These are phyloP conservation scores for Rhododendron ferrugineum DNA, from an alignment of 148 eudicot species.

Conservation along the genomic window DNA sequence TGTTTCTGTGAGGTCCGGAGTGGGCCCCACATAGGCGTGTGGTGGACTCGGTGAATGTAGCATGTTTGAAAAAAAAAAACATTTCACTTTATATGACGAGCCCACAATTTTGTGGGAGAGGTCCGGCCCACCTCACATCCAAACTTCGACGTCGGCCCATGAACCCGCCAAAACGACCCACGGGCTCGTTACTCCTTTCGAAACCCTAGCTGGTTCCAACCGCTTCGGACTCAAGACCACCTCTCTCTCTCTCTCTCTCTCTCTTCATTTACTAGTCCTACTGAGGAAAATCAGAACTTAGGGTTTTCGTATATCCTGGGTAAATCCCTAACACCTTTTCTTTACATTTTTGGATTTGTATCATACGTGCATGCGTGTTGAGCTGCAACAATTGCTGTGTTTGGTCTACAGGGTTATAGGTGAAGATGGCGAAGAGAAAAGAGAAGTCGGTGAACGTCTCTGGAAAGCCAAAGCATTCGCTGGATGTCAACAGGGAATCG, in stretches of 20 bases:
- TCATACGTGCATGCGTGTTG: background rate
- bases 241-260: background rate
- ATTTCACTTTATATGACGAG: background rate
- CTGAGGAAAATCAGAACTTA: background rate
- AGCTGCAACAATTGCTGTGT: background rate
- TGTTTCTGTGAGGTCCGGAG: no score
- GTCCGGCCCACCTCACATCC: background rate
- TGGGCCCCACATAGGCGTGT: no score
- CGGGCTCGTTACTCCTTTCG: background rate
- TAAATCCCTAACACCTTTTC: background rate
- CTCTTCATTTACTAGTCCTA: background rate
- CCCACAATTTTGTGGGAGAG: background rate
- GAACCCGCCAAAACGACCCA: background rate
- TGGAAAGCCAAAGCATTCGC: constrained; percentile 77
- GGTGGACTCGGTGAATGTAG: no score
- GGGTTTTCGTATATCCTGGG: background rate
- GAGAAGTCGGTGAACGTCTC: constrained; percentile 52
- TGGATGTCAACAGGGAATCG: constrained; percentile 58
- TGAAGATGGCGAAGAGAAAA: constrained; percentile 62
- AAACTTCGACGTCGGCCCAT: background rate
- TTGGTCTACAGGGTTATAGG: background rate
- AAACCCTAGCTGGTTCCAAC: background rate
- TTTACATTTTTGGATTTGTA: background rate
- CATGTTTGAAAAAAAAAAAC: no score
- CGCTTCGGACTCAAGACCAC: background rate